A percentile compares a stretch with the other conserved stretches of the same genome.
These are phyloP conservation scores for Paramecium sonneborni DNA, from an alignment of 73 alveolate species.

Conservation along the genomic window DNA sequence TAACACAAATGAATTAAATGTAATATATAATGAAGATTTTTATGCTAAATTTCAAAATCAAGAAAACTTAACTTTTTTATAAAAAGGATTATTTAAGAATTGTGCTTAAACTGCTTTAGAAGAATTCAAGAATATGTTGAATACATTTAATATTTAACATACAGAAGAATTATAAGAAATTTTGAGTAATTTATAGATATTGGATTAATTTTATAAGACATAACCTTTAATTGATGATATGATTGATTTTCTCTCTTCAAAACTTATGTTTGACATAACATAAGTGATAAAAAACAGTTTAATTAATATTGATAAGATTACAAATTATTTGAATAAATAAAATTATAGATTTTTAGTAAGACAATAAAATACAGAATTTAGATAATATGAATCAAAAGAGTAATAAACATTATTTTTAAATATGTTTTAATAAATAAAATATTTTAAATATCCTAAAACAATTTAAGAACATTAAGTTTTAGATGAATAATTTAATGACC, in stretches of 20 bases:
- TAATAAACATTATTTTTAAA: not conserved
- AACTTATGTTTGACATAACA: conserved; percentile 25
- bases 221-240: not conserved
- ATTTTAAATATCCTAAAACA: not conserved
- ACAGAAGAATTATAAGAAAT: not conserved
- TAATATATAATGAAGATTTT: not conserved
- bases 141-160: not conserved
- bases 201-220: not conserved
- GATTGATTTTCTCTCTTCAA: not conserved
- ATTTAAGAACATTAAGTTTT: not conserved
- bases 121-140: not conserved
- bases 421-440: conserved; percentile 2
- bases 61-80: not conserved
- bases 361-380: not conserved
- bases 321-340: not conserved
- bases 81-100: not conserved
- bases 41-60: not conserved
- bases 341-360: not conserved
- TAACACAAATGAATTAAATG: not conserved
- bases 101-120: not conserved
- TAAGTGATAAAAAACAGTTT: conserved; percentile 29
- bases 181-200: not conserved
- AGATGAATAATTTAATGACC: conserved; percentile 17
- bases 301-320: conserved; percentile 38
- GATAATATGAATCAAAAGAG: not conserved